Base-by-base conservation (phyloP, 2,329 filamentous ascomycete species). In the Fusarium sp. region DNA sequence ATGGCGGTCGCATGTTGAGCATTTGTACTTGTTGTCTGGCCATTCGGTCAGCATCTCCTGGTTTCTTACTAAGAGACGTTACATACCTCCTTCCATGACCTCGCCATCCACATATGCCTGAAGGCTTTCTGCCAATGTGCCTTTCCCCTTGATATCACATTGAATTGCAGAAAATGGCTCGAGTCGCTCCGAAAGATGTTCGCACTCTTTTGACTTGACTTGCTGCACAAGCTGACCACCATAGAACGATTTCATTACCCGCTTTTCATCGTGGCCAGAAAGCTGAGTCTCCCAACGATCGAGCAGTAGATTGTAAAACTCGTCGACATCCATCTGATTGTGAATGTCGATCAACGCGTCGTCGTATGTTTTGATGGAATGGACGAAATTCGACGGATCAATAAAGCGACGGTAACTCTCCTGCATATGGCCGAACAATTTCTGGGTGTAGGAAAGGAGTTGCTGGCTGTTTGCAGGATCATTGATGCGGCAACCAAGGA, bases 261-360 rank as follows among this genome's bases (percentile, higher is more conserved):
- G 90, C 81, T 93, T 97, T 38, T 90, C 89, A n/a, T 90, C 86
- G 4, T 86, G 81, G 14, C 88, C 87, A 22, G 88, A 81, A 72
- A 98, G 90, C 77, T 97, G 94, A 13, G 90, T 89, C 79, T 99
- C 97, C 89, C 94, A 94, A 31, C 94, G 90, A 80, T 97, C 94
- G 76, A 98, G 96, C 0, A 99, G 87, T 8, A 97, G 87, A 77
- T 96, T 97, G 84, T 97, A 98, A 79, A 98, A 99, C 79, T 98
- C 95, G 75, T 98, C 96, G 9, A 98, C 96, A 79, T 99, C 96
- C 94, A 99, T 98, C 81, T 99, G 96, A 65, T 93, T 90, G 62
- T 91, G 90, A 31, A 97, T 91, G 80, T 98, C 94, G 70, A 99
- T 97, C 20, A 89, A 86, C 4, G 90, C 88, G 64, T 94, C 93